phyloP scores from a whole-genome alignment of 1,284 basidiomycete genomes.

The Coniferiporia weirii region DNA sequence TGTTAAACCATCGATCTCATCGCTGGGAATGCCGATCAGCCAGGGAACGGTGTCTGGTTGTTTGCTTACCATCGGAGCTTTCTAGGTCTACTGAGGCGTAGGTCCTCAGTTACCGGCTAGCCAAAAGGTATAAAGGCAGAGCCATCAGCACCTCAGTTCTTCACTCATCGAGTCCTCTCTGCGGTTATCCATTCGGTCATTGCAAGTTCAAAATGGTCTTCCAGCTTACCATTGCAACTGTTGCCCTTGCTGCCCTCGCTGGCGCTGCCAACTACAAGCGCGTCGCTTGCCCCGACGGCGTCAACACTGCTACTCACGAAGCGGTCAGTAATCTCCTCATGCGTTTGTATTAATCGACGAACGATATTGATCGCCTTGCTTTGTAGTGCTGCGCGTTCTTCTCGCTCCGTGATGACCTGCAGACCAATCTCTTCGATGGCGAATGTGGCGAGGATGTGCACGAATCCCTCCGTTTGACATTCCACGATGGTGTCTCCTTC shows the following conservation, averaged over 20 bases:
- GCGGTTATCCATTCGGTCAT: neutral
- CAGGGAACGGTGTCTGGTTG: neutral
- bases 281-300: constrained; percentile 20
- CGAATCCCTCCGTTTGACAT: constrained; percentile 15
- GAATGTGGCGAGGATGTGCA: constrained; percentile 19
- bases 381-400: constrained; percentile 20
- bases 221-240: constrained; percentile 11
- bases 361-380: neutral
- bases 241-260: constrained; percentile 8
- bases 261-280: constrained; percentile 16
- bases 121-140: neutral
- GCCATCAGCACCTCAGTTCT: neutral
- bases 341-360: neutral
- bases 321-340: constrained; percentile 4
- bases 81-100: neutral
- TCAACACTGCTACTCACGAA: constrained; percentile 15
- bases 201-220: constrained; percentile 6
- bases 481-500: constrained; percentile 22
- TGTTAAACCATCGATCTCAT: neutral
- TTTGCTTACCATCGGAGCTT: neutral
- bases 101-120: neutral
- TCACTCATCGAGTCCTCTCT: neutral
- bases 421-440: constrained; percentile 18
- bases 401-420: constrained; percentile 20
- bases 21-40: neutral